Percentiles rank a stretch among this genome's conserved stretches.
phyloP scores from a whole-genome alignment of 225 moss, liverwort and hornwort genomes.

The Sphagnum tenellum region DNA sequence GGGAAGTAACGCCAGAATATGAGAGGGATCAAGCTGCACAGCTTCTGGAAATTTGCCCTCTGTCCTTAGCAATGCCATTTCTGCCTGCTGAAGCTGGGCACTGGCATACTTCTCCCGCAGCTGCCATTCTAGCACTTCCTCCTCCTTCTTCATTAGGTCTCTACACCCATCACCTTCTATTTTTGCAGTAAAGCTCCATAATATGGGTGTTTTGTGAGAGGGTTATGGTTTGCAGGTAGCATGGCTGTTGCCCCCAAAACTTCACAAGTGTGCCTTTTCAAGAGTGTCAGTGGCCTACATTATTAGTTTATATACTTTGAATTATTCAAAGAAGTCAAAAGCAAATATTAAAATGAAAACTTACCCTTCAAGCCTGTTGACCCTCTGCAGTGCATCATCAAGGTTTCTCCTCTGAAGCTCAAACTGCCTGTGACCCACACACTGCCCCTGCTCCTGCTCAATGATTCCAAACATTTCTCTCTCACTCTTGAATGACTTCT shows the following conservation, averaged over 20 bases:
- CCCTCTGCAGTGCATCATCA: conserved; percentile 67
- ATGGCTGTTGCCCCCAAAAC: too few species aligned
- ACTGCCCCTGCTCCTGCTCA: too few species aligned
- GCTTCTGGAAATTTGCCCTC: conserved; percentile 16
- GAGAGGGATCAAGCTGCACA: conserved; percentile 45
- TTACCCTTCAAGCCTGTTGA: conserved; percentile 67
- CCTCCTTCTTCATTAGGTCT: conserved; percentile 71
- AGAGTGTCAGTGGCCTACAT: too few species aligned
- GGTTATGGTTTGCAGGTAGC: too few species aligned
- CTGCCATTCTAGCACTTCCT: conserved; percentile 72
- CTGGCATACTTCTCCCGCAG: conserved; percentile 59
- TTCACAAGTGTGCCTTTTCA: too few species aligned
- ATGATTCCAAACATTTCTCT: too few species aligned
- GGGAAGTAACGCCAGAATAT: conserved; percentile 68
- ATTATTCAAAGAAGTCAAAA: background rate
- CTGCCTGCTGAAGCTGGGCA: conserved; percentile 52
- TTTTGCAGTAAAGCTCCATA: too few species aligned
- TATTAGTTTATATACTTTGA: background rate
- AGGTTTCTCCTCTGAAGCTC: conserved; percentile 78
- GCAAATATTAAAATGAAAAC: background rate
- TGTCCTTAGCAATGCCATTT: conserved; percentile 37
- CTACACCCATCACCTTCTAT: conserved; percentile 18
- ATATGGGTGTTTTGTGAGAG: too few species aligned
- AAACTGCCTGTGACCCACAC: conserved; percentile 53
- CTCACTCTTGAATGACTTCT: too few species aligned